Evolutionary conservation across 495 filamentous ascomycete species (phyloP).

Genomic region (Penicillium macrosclerotiorum): DNA sequence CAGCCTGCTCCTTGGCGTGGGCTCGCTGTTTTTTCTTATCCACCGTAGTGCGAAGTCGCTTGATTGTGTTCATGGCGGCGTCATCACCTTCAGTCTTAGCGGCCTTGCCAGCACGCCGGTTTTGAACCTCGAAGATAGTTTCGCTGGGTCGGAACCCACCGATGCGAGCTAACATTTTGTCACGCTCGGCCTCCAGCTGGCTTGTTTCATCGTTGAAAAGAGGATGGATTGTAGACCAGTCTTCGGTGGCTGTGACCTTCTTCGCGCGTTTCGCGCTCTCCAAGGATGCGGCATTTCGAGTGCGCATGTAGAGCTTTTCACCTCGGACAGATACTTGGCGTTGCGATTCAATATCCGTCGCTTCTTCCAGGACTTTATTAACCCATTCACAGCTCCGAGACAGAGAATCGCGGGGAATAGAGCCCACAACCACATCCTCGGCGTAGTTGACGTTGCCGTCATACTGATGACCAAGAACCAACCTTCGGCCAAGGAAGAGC

Average conservation of each 20-base stretch:
- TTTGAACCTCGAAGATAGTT: slow-evolving; percentile 90
- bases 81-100: slow-evolving; percentile 43
- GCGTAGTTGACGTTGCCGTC: slow-evolving; percentile 64
- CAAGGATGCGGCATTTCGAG: slow-evolving; percentile 79
- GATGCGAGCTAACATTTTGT: slow-evolving; percentile 81
- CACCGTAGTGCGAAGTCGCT: slow-evolving; percentile 57
- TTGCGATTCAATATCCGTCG: slow-evolving; percentile 67
- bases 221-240: slow-evolving; percentile 67
- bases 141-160: slow-evolving; percentile 85
- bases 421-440: slow-evolving; percentile 76
- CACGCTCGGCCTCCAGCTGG: slow-evolving; percentile 64
- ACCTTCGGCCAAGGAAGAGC: slow-evolving; percentile 79
- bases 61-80: slow-evolving; percentile 79
- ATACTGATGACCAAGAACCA: slow-evolving; percentile 62
- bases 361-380: slow-evolving; percentile 69
- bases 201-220: slow-evolving; percentile 70
- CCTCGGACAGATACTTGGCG: slow-evolving; percentile 76
- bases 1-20: slow-evolving; percentile 29
- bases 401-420: slow-evolving; percentile 64
- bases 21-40: slow-evolving; percentile 43
- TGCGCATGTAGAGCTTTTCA: slow-evolving; percentile 87
- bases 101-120: slow-evolving; percentile 58
- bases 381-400: slow-evolving; percentile 76
- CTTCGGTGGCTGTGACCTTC: slow-evolving; percentile 63
- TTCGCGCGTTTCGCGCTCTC: slow-evolving; percentile 86